A percentile compares a stretch with the other conserved stretches of the same genome.
phyloP scores from a whole-genome alignment of 768 basidiomycete species.

The Hemileccinum impolitum region DNA sequence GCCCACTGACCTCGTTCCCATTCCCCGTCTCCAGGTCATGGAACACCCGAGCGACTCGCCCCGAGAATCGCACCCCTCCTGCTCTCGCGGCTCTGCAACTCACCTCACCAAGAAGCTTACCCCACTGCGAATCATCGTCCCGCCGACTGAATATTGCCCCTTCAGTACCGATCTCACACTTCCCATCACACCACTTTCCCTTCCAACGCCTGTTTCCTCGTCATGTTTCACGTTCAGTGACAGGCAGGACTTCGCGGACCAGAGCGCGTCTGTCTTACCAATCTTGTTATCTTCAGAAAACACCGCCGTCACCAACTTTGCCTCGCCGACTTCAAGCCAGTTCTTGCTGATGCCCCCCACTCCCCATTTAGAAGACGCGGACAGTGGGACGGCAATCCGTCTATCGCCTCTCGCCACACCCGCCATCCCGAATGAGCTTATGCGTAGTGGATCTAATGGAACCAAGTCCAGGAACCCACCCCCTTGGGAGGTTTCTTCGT shows the following conservation, averaged over 20 bases:
- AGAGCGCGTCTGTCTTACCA: slow-evolving; percentile 7
- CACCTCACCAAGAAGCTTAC: slow-evolving; percentile 14
- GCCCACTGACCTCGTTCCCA: background rate
- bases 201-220: slow-evolving; percentile 24
- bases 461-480: slow-evolving; percentile 14
- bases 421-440: slow-evolving; percentile 1
- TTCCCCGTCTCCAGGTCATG: slow-evolving; percentile 14
- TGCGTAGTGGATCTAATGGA: slow-evolving; percentile 5
- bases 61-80: slow-evolving; percentile 8
- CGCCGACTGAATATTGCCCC: slow-evolving; percentile 33
- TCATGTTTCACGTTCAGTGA: slow-evolving; percentile 27
- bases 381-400: slow-evolving; percentile 9
- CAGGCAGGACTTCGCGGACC: slow-evolving; percentile 9
- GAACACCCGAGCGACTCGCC: slow-evolving; percentile 15
- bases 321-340: slow-evolving; percentile 29
- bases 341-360: slow-evolving; percentile 28
- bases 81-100: slow-evolving; percentile 8
- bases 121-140: slow-evolving; percentile 30
- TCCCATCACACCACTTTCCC: slow-evolving; percentile 26
- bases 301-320: slow-evolving; percentile 11
- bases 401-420: slow-evolving; percentile 12
- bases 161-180: slow-evolving; percentile 31
- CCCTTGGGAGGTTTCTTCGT: slow-evolving; percentile 19
- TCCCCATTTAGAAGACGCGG: slow-evolving; percentile 10
- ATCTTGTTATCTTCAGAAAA: slow-evolving; percentile 6